Base-by-base conservation (phyloP, 805 yeast genomes). In the Myxozyma monticola region DNA sequence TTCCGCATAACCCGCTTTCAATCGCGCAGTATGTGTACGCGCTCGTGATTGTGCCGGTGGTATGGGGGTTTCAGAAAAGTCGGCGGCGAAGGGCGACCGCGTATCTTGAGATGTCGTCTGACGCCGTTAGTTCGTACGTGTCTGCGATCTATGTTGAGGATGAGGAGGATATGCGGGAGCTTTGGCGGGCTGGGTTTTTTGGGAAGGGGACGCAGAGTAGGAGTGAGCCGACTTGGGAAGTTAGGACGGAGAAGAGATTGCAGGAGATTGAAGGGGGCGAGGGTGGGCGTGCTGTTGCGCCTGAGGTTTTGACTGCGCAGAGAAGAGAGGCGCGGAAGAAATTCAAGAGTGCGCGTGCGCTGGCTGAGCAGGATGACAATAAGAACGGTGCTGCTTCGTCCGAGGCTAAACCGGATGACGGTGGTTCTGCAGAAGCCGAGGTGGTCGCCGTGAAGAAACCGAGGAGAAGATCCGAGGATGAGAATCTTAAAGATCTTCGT, bases 161-260 rank as follows among this genome's bases (percentile, higher is more conserved):
- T 37, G 67, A 66, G 1, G 56, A 62, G 0, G 81, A 76, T 28
- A 83, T 84, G 80, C 58, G 62, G 18, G 67, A 68, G 34, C 69
- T 93, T 1, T 93, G 98, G 98, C 68, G 73, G 15, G 76, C 76
- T 59, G 99, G 99, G 1, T 93, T 89, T 64, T 93, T 88, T 64
- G 99, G 99, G 5, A 93, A 91, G 63, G 99, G 98, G 1, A 78
- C 79, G 2, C 70, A 89, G 38, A 86, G 96, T 30, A 74, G 99
- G 56, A 85, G 95, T 49, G 97, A 93, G 64, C 96, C 99, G 0
- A 80, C 96, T 0, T 93, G 98, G 97, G 68, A 65, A 38, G 73
- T 71, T n/a, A 74, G 97, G 46, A 80, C 88, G 0, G 68, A 70
- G 28, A 72, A 81, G 40, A 67, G 88, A 36, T 68, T 85, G 22